These are phyloP conservation scores for Protomyces macrosporus DNA, from an alignment of 1,139 yeast species.

Conservation along the genomic window DNA sequence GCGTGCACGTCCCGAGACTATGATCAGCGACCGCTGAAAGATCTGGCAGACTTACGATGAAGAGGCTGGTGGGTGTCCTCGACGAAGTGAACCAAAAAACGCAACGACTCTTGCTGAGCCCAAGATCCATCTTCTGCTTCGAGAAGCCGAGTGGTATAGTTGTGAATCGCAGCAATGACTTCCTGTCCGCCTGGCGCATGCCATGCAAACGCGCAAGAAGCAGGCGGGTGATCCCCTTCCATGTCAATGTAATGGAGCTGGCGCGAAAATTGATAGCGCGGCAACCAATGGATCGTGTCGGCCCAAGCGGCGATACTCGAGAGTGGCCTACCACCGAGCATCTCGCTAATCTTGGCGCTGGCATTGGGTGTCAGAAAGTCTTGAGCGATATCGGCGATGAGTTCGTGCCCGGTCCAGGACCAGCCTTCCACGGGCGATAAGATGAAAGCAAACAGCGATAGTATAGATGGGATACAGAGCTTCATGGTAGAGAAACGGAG, in stretches of 20 bases:
- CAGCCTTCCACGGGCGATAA: background rate
- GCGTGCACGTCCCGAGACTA: slow-evolving; percentile 20
- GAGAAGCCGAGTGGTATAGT: slow-evolving; percentile 4
- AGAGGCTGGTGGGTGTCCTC: slow-evolving; percentile 22
- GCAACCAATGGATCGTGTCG: slow-evolving; percentile 18
- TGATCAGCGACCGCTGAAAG: background rate
- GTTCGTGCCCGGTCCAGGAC: slow-evolving; percentile 17
- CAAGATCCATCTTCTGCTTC: slow-evolving; percentile 17
- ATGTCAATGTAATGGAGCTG: slow-evolving; percentile 9
- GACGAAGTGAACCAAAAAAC: slow-evolving; percentile 16
- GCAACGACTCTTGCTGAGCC: slow-evolving; percentile 13
- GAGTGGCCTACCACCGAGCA: slow-evolving; percentile 34
- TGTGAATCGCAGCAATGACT: slow-evolving; percentile 20
- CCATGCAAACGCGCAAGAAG: slow-evolving; percentile 11
- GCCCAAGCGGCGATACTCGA: slow-evolving; percentile 23
- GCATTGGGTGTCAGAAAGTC: slow-evolving; percentile 9
- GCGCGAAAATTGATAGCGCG: slow-evolving; percentile 3
- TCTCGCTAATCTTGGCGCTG: slow-evolving; percentile 31
- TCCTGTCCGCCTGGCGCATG: slow-evolving; percentile 22
- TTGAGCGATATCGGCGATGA: slow-evolving; percentile 11
- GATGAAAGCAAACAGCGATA: background rate
- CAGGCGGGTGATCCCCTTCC: slow-evolving; percentile 11
- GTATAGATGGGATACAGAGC: no score
- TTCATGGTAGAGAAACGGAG: no score
- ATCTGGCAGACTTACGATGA: slow-evolving; percentile 1